Evolutionary conservation across 371 early-diverging fungal species (phyloP), one percentile per base, ranked within the genome.

Genomic region (Thermomucor indicae-seudaticae): DNA sequence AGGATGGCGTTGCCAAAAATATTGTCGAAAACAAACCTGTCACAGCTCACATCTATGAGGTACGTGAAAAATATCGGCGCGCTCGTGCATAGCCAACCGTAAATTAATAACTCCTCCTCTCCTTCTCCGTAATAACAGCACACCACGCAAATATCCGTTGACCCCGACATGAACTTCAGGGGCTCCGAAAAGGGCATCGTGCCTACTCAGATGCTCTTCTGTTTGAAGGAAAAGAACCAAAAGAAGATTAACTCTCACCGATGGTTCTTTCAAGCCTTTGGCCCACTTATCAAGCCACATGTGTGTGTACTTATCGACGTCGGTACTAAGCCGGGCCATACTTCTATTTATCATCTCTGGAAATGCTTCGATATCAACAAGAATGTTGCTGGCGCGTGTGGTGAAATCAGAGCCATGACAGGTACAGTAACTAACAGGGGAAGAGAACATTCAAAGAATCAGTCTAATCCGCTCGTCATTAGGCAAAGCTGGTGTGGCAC

Each of bases 241-340:
- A 91, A 92, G 57, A 89, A 93, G 75, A 92, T 96, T 72, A 96
- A 96, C 66, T 94, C 95, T 6, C 97, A 96, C 66, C 88, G 95
- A 38, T 96, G 97, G 97, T 94, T 95, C 81, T 96, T 96, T 68
- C 93, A 95, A 68, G 95, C 96, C 3, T 92, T 96, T 65, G 86
- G 94, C 16, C 83, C 84, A 16, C 57, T 94, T 46, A 64, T 96
- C 51, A 76, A 88, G 6, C 97, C 97, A 11, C 84, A 92, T 47
- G 84, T 94, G 14, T 92, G 92, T 70, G 85, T 96, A 11, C 78
- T 96, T 16, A 77, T 96, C 43, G 97, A 96, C 62, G 96, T 96
- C 34, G 97, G 97, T 16, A 96, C 97, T 6, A 85, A 88, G 48
- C 96, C 97, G 7, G 83, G 87, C 23, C 75, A 80, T 47, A 88